A percentile compares a stretch with the other conserved stretches of the same genome.
Evolutionary conservation across 805 yeast species (phyloP).

Genomic region (Saccharomycopsis vini): DNA sequence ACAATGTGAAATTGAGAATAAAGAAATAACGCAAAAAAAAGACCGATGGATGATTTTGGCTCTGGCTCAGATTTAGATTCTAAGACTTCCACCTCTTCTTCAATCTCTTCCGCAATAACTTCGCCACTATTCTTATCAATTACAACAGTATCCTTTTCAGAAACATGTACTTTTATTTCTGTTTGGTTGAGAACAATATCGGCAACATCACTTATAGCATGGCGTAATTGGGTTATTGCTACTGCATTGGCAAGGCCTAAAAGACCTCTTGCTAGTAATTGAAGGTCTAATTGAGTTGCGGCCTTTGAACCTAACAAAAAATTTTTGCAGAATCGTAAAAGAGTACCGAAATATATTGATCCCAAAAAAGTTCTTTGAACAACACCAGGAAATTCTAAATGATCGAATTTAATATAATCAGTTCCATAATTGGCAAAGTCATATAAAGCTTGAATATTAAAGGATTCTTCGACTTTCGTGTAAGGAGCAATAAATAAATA

Average conservation of each 20-base stretch:
- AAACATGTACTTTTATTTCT: background rate
- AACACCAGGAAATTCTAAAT: conserved; percentile 71
- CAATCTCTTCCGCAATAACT: background rate
- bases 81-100: conserved; percentile 16
- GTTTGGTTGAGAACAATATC: conserved; percentile 19
- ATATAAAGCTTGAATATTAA: conserved; percentile 81
- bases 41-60: conserved; percentile 26
- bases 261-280: conserved; percentile 45
- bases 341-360: conserved; percentile 41
- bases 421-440: conserved; percentile 64
- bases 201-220: conserved; percentile 23
- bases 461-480: conserved; percentile 92
- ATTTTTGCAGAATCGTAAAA: conserved; percentile 33
- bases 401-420: conserved; percentile 50
- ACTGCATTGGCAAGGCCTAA: conserved; percentile 56
- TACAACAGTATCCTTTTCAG: background rate
- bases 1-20: conserved; percentile 70
- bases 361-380: conserved; percentile 85
- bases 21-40: conserved; percentile 53
- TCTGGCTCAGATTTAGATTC: conserved; percentile 16
- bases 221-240: conserved; percentile 43
- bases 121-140: background rate
- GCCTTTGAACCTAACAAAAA: conserved; percentile 15
- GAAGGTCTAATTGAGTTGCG: conserved; percentile 40
- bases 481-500: conserved; percentile 60